Conservation (phyloP, 257 asterid species). For the Fraxinus anomala region DNA sequence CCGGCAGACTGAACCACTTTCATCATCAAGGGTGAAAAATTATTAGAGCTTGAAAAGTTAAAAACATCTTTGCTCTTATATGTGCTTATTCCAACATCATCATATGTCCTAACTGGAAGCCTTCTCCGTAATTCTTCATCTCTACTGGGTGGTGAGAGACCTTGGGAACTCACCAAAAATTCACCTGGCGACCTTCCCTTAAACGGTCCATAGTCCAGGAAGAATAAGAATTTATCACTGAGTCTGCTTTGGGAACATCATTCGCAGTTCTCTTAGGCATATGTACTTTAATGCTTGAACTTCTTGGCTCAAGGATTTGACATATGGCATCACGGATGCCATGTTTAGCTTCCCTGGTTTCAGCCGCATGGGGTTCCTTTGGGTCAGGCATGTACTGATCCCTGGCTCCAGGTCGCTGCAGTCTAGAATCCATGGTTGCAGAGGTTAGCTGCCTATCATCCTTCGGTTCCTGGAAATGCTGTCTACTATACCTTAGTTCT, state of each 20-base stretch:
- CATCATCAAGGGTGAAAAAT: constrained; percentile 44
- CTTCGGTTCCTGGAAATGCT: constrained; percentile 34
- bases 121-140: constrained; percentile 56
- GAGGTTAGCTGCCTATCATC: constrained; percentile 40
- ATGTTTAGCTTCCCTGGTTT: constrained; percentile 36
- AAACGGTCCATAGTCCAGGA: constrained; percentile 79
- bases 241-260: constrained; percentile 43
- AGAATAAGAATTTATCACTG: constrained; percentile 52
- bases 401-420: constrained; percentile 31
- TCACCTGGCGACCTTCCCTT: constrained; percentile 74
- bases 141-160: constrained; percentile 52
- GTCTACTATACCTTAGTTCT: constrained; percentile 40
- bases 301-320: constrained; percentile 44
- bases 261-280: constrained; percentile 41
- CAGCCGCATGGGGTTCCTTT: constrained; percentile 28
- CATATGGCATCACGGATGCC: constrained; percentile 39
- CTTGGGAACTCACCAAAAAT: constrained; percentile 46
- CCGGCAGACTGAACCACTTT: constrained; percentile 55
- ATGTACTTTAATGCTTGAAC: constrained; percentile 30
- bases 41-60: constrained; percentile 55
- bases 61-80: constrained; percentile 52
- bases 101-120: constrained; percentile 30
- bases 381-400: neutral
- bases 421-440: constrained; percentile 36
- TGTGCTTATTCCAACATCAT: neutral